Evolutionary conservation across 768 basidiomycete genomes (phyloP).

Genomic region (Leccinum uliginosum): DNA sequence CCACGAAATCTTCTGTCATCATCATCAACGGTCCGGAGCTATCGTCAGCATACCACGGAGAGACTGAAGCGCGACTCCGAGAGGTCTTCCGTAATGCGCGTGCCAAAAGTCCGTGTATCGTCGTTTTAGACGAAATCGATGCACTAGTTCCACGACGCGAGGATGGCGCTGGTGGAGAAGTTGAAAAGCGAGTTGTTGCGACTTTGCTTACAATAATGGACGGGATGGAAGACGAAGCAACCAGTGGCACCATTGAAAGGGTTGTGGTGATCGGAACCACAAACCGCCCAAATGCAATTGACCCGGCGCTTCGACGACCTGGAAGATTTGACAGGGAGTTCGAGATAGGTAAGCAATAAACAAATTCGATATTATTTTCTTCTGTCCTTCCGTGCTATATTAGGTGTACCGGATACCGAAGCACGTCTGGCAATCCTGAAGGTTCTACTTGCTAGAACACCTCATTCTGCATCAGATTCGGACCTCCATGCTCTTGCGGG

Average conservation of each 20-base stretch:
- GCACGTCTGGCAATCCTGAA: conserved; percentile 82
- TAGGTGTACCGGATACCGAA: conserved; percentile 84
- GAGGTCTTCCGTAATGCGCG: conserved; percentile 87
- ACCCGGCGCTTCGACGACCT: conserved; percentile 85
- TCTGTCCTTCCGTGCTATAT: background rate
- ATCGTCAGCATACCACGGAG: conserved; percentile 93
- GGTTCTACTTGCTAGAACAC: conserved; percentile 79
- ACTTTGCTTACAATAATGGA: conserved; percentile 93
- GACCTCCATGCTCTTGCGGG: conserved; percentile 67
- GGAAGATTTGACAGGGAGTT: conserved; percentile 94
- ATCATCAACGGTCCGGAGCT: conserved; percentile 95
- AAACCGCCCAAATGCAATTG: conserved; percentile 92
- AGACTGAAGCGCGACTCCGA: conserved; percentile 88
- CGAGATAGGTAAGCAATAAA: conserved; percentile 67
- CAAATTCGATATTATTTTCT: conserved; percentile 1
- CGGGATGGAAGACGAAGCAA: conserved; percentile 61
- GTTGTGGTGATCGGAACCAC: conserved; percentile 97
- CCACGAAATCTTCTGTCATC: conserved; percentile 82
- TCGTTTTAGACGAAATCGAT: conserved; percentile 95
- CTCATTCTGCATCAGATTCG: conserved; percentile 58
- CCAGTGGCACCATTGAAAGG: conserved; percentile 41
- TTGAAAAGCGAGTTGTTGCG: conserved; percentile 94
- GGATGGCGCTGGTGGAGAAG: conserved; percentile 88
- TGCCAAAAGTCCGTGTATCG: conserved; percentile 80
- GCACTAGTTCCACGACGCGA: conserved; percentile 89